Evolutionary conservation across 768 basidiomycete species (phyloP).

Genomic region (Dioszegia crocea): DNA sequence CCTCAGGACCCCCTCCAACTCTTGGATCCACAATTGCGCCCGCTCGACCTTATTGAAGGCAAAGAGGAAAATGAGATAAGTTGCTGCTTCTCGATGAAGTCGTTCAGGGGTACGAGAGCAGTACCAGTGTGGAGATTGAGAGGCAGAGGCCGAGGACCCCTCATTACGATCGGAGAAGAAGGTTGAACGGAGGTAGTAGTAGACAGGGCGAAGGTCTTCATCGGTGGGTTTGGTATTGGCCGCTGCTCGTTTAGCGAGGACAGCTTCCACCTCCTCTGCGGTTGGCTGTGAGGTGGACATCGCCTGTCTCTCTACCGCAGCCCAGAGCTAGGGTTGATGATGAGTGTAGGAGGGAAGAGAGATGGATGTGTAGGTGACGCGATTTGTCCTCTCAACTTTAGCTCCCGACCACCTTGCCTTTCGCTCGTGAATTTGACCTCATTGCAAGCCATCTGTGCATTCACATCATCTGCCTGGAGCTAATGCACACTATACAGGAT

Average conservation of each 20-base stretch:
- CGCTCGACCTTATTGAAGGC: slow-evolving; percentile 63
- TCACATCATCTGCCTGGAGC: too few species aligned
- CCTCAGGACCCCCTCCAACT: slow-evolving; percentile 58
- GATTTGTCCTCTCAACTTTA: not conserved
- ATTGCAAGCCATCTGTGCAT: too few species aligned
- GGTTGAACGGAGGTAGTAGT: slow-evolving; percentile 29
- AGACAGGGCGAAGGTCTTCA: slow-evolving; percentile 32
- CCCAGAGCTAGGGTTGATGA: not conserved
- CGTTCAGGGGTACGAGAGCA: slow-evolving; percentile 60
- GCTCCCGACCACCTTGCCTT: not conserved
- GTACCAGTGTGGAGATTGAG: slow-evolving; percentile 64
- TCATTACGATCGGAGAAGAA: slow-evolving; percentile 5
- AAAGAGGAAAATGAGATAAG: slow-evolving; percentile 74
- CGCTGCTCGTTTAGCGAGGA: slow-evolving; percentile 30
- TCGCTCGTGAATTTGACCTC: too few species aligned
- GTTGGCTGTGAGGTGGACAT: not conserved
- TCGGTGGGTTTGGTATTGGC: slow-evolving; percentile 33
- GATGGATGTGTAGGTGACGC: not conserved
- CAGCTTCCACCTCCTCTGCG: slow-evolving; percentile 27
- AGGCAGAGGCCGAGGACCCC: slow-evolving; percentile 8
- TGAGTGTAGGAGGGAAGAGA: not conserved
- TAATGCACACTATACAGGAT: too few species aligned
- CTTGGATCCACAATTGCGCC: slow-evolving; percentile 57
- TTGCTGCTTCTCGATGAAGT: slow-evolving; percentile 63
- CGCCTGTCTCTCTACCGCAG: not conserved